A percentile compares a stretch with the other conserved stretches of the same genome.
phyloP scores from a whole-genome alignment of 2,329 filamentous ascomycete species.

The Fusarium irregulare region DNA sequence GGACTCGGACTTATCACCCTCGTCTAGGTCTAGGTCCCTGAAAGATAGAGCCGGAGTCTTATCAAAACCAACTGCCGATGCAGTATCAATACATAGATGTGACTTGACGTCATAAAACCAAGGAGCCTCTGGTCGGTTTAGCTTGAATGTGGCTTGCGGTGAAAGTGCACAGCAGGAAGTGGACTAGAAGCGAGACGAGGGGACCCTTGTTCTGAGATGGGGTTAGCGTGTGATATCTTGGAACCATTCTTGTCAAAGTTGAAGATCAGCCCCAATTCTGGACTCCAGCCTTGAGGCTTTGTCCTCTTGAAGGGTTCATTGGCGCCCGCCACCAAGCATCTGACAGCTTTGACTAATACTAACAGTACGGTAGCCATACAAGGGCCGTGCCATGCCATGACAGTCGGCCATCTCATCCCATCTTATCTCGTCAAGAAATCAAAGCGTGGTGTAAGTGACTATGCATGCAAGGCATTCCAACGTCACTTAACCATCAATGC shows the following conservation, averaged over 20 bases:
- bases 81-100: slow-evolving; percentile 20
- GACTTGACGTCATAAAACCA: slow-evolving; percentile 41
- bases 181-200: slow-evolving; percentile 17
- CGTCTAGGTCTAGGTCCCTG: slow-evolving; percentile 15
- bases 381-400: slow-evolving; percentile 30
- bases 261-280: slow-evolving; percentile 42
- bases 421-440: slow-evolving; percentile 3
- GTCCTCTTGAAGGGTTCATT: slow-evolving; percentile 24
- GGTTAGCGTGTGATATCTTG: slow-evolving; percentile 41
- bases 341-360: slow-evolving; percentile 30
- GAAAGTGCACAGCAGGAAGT: slow-evolving; percentile 32
- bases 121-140: slow-evolving; percentile 29
- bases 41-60: slow-evolving; percentile 13
- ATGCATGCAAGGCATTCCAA: slow-evolving; percentile 1
- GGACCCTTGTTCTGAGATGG: slow-evolving; percentile 28
- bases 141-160: slow-evolving; percentile 35
- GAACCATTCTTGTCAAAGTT: slow-evolving; percentile 32
- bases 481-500: background rate
- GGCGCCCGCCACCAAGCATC: slow-evolving; percentile 23
- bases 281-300: slow-evolving; percentile 23
- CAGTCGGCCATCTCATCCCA: slow-evolving; percentile 14
- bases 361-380: slow-evolving; percentile 12
- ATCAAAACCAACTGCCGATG: slow-evolving; percentile 30
- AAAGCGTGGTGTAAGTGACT: slow-evolving; percentile 20
- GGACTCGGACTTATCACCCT: slow-evolving; percentile 7